Percentiles rank a stretch among this genome's conserved stretches.
These are phyloP conservation scores for Phytophthora quininea DNA, from an alignment of 352 stramenopile species.

Conservation along the genomic window DNA sequence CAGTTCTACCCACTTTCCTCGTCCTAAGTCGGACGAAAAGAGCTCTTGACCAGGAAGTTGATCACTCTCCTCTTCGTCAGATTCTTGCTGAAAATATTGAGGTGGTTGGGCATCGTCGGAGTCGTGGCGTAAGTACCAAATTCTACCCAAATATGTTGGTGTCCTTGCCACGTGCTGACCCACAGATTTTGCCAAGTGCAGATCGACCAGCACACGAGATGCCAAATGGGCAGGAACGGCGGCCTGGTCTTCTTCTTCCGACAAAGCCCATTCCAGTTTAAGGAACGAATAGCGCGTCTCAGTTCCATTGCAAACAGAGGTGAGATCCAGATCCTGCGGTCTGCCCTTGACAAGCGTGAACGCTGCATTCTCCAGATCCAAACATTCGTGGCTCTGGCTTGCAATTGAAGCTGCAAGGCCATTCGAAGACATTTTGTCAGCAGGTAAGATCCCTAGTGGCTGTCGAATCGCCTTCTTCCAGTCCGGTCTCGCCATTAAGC, in stretches of 20 bases:
- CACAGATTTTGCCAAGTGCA: conserved; percentile 57
- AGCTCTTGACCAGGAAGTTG: conserved; percentile 19
- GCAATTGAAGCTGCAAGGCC: conserved; percentile 57
- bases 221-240: conserved; percentile 54
- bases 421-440: conserved; percentile 45
- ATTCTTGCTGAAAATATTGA: conserved; percentile 36
- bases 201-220: conserved; percentile 48
- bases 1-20: conserved; percentile 33
- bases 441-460: conserved; percentile 52
- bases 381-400: conserved; percentile 34
- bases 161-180: conserved; percentile 44
- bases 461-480: conserved; percentile 62
- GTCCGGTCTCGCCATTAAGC: conserved; percentile 62
- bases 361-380: conserved; percentile 42
- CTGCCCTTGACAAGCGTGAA: conserved; percentile 59
- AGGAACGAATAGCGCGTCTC: conserved; percentile 68
- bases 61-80: conserved; percentile 1
- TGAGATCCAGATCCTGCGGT: conserved; percentile 60
- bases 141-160: conserved; percentile 38
- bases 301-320: conserved; percentile 45
- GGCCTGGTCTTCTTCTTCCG: conserved; percentile 53
- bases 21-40: conserved; percentile 22
- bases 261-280: conserved; percentile 70
- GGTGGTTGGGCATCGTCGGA: conserved; percentile 16
- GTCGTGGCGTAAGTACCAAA: conserved; percentile 33